Base-by-base conservation (phyloP, 768 basidiomycete genomes). In the Rubroboletus pulcherrimus region DNA sequence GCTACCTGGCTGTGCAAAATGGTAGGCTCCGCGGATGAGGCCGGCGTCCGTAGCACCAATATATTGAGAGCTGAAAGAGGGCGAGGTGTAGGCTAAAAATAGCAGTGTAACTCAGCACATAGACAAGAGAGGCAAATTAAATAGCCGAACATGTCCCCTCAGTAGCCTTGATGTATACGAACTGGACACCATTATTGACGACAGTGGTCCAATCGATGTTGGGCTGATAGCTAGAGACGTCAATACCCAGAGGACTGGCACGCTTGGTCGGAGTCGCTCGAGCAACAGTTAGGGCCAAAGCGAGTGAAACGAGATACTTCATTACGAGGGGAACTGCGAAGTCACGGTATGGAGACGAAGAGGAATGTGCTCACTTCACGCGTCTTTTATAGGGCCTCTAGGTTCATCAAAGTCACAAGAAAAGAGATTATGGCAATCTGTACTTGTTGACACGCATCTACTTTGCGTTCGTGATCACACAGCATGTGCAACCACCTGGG, bases 81-180 rank as follows among this genome's bases (percentile, higher is more conserved):
- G 42, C 4, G 58, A 66, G 11, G 53, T 53, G 15, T 70, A 70
- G 26, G 42, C 69, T 70, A 11, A 24, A 50, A 44, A n/a, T 17
- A 24, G 17, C 4, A 15, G n/a, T 5, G 8, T 33, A 17, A 33
- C 15, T 61, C 15, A 57, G 49, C 29, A 38, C 8, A 39, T 2
- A 6, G 33, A 44, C 41, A 11, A 35, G 5, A 51, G 9, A 46
- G 15, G 34, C 0, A 51, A 49, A 37, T 6, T 7, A 21, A 33
- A 53, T 46, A 8, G 62, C 73, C 53, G 48, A 42, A 83, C 82
- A 63, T n/a, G 75, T 83, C 9, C 80, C 80, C 65, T 87, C 84
- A 3, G 85, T 87, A 9, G 84, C 85, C 65, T 86, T 87, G 77
- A 87, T 85, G 63, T 77, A 86, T 3, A 72, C 81, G 60, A 84